Conservation (phyloP, 2,329 filamentous ascomycete genomes). For the Fusarium sterilihyphosum region DNA sequence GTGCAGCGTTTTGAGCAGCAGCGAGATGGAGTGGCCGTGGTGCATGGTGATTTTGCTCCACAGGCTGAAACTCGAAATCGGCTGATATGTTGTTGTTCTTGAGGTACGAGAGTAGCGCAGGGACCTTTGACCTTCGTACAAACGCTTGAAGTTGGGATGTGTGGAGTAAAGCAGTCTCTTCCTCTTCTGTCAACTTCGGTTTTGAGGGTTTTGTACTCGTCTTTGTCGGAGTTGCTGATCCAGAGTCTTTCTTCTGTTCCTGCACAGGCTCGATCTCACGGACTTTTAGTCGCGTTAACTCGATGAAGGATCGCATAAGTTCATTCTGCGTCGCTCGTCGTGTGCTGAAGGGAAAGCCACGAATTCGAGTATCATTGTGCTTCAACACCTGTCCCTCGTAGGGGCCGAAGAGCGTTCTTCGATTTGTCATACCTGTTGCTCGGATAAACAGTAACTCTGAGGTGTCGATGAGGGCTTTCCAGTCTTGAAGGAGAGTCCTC, state of each 20-base stretch:
- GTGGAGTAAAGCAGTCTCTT: slow-evolving; percentile 83
- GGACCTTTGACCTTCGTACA: slow-evolving; percentile 88
- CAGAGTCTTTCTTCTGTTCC: slow-evolving; percentile 55
- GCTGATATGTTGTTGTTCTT: slow-evolving; percentile 76
- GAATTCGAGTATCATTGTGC: slow-evolving; percentile 80
- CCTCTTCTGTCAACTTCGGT: slow-evolving; percentile 80
- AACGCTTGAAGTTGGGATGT: slow-evolving; percentile 90
- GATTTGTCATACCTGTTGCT: slow-evolving; percentile 86
- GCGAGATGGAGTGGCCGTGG: slow-evolving; percentile 88
- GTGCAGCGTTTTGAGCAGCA: slow-evolving; percentile 80
- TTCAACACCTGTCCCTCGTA: slow-evolving; percentile 89
- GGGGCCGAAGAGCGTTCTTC: slow-evolving; percentile 87
- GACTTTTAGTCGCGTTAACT: slow-evolving; percentile 90
- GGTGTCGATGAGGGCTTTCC: slow-evolving; percentile 86
- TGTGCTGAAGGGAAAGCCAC: slow-evolving; percentile 94
- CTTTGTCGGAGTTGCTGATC: slow-evolving; percentile 49
- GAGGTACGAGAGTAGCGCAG: slow-evolving; percentile 85
- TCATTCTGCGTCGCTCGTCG: slow-evolving; percentile 91
- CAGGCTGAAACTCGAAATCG: slow-evolving; percentile 79
- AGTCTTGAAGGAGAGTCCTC: slow-evolving; percentile 80
- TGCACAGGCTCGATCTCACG: slow-evolving; percentile 77
- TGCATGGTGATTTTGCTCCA: slow-evolving; percentile 79
- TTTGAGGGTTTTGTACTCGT: slow-evolving; percentile 62
- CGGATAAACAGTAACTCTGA: slow-evolving; percentile 89
- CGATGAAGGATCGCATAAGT: slow-evolving; percentile 92